Conservation (phyloP, 177 flowering plant genomes). For the Tripterygium wilfordii region DNA sequence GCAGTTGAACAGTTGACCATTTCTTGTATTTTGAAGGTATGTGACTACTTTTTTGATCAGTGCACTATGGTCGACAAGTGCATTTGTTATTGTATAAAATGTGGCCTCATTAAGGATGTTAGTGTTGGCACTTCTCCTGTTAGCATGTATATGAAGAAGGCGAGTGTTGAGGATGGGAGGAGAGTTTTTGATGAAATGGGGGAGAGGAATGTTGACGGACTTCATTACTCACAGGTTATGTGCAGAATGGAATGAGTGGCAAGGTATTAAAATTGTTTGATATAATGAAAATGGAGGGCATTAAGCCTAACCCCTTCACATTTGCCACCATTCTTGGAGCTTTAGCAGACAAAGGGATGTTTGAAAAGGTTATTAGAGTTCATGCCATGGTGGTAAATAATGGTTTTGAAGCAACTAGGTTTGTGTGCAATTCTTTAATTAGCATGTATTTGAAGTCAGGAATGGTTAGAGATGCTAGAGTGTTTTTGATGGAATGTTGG, state of each 20-base stretch:
- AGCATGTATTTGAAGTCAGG: slow-evolving; percentile 70
- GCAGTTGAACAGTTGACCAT: slow-evolving; percentile 27
- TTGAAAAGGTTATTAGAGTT: slow-evolving; percentile 42
- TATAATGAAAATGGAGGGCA: slow-evolving; percentile 49
- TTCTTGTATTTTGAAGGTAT: slow-evolving; percentile 56
- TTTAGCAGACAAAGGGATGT: slow-evolving; percentile 37
- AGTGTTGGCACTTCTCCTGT: slow-evolving; percentile 79
- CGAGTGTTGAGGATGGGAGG: slow-evolving; percentile 39
- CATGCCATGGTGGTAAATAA: slow-evolving; percentile 56
- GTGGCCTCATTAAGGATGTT: slow-evolving; percentile 45
- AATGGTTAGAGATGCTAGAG: slow-evolving; percentile 42
- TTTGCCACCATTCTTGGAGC: slow-evolving; percentile 63
- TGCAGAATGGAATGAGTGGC: slow-evolving; percentile 37
- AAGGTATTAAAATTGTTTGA: slow-evolving; percentile 33
- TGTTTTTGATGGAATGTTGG: slow-evolving; percentile 49
- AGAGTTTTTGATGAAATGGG: slow-evolving; percentile 59
- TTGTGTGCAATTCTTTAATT: slow-evolving; percentile 68
- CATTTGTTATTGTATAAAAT: slow-evolving; percentile 57
- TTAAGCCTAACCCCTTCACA: slow-evolving; percentile 69
- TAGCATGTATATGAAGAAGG: slow-evolving; percentile 75
- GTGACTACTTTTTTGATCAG: slow-evolving; percentile 36
- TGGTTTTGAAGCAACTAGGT: slow-evolving; percentile 41
- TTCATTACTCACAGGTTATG: slow-evolving; percentile 65
- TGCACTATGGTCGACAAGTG: slow-evolving; percentile 46
- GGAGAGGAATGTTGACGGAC: slow-evolving; percentile 84